A percentile compares a stretch with the other conserved stretches of the same genome.
Conservation (phyloP, 164 flowering plant species). For the Santalum album region DNA sequence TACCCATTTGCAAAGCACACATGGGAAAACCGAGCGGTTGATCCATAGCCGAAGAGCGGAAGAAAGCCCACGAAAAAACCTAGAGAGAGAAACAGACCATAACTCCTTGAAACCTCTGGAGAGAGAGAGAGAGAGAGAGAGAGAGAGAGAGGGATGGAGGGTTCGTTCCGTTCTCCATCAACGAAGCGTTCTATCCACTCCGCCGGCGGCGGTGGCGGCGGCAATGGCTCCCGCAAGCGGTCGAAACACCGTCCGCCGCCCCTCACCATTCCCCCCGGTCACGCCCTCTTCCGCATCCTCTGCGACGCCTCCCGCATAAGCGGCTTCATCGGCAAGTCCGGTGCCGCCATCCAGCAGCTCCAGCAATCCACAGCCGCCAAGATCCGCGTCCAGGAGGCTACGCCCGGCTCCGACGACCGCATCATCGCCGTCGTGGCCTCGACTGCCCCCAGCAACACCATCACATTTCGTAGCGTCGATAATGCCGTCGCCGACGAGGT, state of each 20-base stretch:
- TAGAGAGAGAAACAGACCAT: too few species aligned
- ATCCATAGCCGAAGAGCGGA: too few species aligned
- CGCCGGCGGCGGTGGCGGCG: neutral
- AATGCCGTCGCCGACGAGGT: conserved; percentile 10
- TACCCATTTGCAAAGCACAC: too few species aligned
- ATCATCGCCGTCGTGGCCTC: conserved; percentile 41
- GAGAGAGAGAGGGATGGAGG: conserved; percentile 18
- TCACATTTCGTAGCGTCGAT: conserved; percentile 9
- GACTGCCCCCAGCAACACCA: conserved; percentile 10
- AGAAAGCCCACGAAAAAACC: too few species aligned
- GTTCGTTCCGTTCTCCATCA: conserved; percentile 22
- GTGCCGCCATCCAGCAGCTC: conserved; percentile 45
- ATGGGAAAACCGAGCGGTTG: too few species aligned
- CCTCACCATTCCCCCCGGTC: conserved; percentile 33
- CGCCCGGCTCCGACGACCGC: conserved; percentile 37
- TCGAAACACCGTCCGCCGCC: conserved; percentile 30
- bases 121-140: neutral
- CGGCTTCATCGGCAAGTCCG: conserved; percentile 81
- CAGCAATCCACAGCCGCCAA: conserved; percentile 52
- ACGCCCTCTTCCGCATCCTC: conserved; percentile 56
- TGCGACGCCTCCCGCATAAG: conserved; percentile 64
- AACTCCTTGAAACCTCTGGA: neutral
- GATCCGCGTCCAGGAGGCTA: conserved; percentile 60
- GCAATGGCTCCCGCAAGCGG: conserved; percentile 34
- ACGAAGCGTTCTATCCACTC: conserved; percentile 2